Conservation (phyloP, 1,284 basidiomycete genomes). For the Sphagnurus paluster region DNA sequence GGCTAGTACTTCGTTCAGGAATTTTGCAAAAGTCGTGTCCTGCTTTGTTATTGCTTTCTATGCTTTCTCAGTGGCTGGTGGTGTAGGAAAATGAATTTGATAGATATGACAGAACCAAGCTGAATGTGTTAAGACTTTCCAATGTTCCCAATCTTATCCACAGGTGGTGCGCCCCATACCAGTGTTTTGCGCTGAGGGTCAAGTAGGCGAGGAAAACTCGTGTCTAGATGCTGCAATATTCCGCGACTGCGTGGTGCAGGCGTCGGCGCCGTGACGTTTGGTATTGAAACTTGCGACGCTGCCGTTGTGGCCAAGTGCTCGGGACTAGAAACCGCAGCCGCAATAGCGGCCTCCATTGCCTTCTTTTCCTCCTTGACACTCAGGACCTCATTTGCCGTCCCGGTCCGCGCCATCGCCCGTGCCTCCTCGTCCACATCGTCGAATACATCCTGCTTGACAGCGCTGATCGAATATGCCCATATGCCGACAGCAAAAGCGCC, state of each 20-base stretch:
- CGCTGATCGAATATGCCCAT: conserved; percentile 91
- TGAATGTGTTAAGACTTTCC: conserved; percentile 11
- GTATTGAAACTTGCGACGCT: neutral
- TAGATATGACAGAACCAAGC: too few species aligned
- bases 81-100: neutral
- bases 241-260: conserved; percentile 24
- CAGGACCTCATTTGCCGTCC: conserved; percentile 27
- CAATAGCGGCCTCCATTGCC: conserved; percentile 25
- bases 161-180: conserved; percentile 69
- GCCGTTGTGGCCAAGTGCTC: conserved; percentile 4
- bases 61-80: neutral
- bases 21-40: conserved; percentile 1
- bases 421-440: conserved; percentile 82
- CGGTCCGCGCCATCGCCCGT: conserved; percentile 45
- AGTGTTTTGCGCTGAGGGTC: conserved; percentile 61
- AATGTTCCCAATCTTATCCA: conserved; percentile 54
- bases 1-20: conserved; percentile 24
- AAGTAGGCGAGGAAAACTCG: conserved; percentile 47
- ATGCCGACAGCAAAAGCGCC: conserved; percentile 80
- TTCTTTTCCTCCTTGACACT: conserved; percentile 29
- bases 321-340: conserved; percentile 9
- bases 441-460: conserved; percentile 92
- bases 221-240: conserved; percentile 47
- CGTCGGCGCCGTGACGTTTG: neutral
- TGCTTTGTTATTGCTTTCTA: conserved; percentile 6